Base-by-base conservation (phyloP, 768 basidiomycete species). In the Boletellus ananas region DNA sequence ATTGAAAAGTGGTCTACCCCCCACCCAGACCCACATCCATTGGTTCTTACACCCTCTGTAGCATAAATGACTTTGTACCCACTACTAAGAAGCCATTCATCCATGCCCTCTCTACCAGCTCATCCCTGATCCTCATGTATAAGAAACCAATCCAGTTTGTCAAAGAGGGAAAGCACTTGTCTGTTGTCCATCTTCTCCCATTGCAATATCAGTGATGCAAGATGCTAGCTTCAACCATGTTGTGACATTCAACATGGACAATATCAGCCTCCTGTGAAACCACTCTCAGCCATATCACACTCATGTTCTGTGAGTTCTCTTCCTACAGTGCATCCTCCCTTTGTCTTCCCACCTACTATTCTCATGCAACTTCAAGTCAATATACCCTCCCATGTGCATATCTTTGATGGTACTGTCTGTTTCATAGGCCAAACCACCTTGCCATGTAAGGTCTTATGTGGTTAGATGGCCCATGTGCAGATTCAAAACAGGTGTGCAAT, bases 161-260 rank as follows among this genome's bases (percentile, higher is more conserved):
- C 58, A 85, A 91, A 68, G 80, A 75, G 13, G 87, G 83, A 20
- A 79, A 81, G 54, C 76, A 94, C 54, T 87, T 85, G 86, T 90
- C 54, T 47, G 86, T 76, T 45, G 4, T 25, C 18, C 33, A 14
- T 47, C 37, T 45, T 21, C 41, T 57, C 47, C 54, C 31, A 21
- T 4, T 25, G 18, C 18, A 0, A 18, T 0, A 9, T 46, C 44
- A 5, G 18, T 59, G 37, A 64, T 47, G 21, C 8, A 31, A 45
- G 3, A 4, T 14, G 8, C 36, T 34, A n/a, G n/a, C n/a, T n/a
- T n/a, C n/a, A n/a, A n/a, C n/a, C n/a, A n/a, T n/a, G n/a, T n/a
- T n/a, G n/a, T 88, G 87, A 91, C 89, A 0, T 92, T 93, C 74
- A 92, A 92, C 72, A 91, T 93, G 91, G 92, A 94, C 70, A 91